These are phyloP conservation scores for Aspergillus sparsus DNA, from an alignment of 495 filamentous ascomycete genomes.

Conservation along the genomic window DNA sequence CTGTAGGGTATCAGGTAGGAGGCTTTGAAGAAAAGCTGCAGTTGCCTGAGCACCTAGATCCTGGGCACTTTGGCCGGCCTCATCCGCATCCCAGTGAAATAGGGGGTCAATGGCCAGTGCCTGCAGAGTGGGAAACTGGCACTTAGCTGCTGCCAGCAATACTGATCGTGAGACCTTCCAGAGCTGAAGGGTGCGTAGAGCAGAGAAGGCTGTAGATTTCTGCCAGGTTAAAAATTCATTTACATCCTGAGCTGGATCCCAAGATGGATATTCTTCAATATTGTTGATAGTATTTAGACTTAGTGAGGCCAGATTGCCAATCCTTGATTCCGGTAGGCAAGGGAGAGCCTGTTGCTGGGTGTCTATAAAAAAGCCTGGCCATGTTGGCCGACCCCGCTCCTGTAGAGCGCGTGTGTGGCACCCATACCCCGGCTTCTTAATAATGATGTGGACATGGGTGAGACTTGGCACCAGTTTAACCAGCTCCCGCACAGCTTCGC, in stretches of 20 bases:
- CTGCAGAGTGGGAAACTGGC: background rate
- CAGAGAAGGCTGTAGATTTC: background rate
- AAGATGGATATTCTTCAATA: too few relatives aligned
- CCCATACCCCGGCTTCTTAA: too few relatives aligned
- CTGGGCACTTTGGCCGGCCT: background rate
- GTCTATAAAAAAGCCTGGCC: too few relatives aligned
- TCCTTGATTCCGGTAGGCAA: background rate
- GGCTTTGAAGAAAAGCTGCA: background rate
- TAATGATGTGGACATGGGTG: too few relatives aligned
- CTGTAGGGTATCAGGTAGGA: background rate
- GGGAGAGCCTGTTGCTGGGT: background rate
- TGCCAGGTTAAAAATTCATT: background rate
- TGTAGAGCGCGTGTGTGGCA: too few relatives aligned
- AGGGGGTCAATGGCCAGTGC: background rate
- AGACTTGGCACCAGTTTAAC: too few relatives aligned
- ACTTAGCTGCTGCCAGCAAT: background rate
- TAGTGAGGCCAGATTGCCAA: background rate
- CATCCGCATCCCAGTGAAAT: background rate
- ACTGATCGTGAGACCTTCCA: background rate
- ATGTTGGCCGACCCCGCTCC: too few relatives aligned
- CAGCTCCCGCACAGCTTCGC: too few relatives aligned
- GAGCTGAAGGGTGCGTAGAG: slow-evolving; percentile 7
- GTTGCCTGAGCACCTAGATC: background rate
- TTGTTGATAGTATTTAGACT: background rate
- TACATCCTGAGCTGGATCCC: background rate